Conservation (phyloP, 768 basidiomycete genomes). For the Roridomyces roridus region DNA sequence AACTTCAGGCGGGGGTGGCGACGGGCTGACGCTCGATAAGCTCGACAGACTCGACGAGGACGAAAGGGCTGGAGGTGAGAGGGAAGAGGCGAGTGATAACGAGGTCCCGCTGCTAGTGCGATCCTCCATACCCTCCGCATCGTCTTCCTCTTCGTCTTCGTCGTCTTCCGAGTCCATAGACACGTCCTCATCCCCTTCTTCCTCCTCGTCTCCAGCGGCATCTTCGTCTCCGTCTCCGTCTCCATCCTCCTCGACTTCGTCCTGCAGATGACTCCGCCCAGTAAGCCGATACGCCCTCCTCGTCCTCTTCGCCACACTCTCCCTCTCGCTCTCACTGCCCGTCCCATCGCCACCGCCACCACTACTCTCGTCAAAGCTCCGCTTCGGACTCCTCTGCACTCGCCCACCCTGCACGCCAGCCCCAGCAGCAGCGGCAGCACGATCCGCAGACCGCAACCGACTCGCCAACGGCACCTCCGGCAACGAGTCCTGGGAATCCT, state of each 20-base stretch:
- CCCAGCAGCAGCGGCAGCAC: background rate
- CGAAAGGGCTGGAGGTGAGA: conserved; percentile 29
- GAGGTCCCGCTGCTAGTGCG: conserved; percentile 33
- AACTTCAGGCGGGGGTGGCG: conserved; percentile 26
- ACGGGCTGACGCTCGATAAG: conserved; percentile 26
- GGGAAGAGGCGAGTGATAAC: conserved; percentile 43
- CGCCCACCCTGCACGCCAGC: conserved; percentile 22
- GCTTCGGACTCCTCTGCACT: conserved; percentile 56
- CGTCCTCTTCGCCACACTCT: conserved; percentile 42
- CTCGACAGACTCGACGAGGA: conserved; percentile 25
- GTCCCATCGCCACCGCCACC: conserved; percentile 42
- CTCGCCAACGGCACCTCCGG: conserved; percentile 23
- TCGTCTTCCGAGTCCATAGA: conserved; percentile 17
- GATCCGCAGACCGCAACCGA: background rate
- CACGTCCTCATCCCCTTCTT: conserved; percentile 22
- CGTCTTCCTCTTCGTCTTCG: conserved; percentile 25
- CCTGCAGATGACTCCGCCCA: background rate
- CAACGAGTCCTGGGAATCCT: conserved; percentile 5
- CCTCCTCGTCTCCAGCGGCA: conserved; percentile 24
- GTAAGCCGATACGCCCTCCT: conserved; percentile 29
- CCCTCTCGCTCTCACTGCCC: conserved; percentile 39
- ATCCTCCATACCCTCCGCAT: conserved; percentile 15
- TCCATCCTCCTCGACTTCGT: conserved; percentile 15
- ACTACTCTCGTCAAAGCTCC: conserved; percentile 61
- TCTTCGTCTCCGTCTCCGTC: conserved; percentile 27